These are phyloP conservation scores for Fusarium penzigii DNA, from an alignment of 2,329 filamentous ascomycete genomes.

Conservation along the genomic window DNA sequence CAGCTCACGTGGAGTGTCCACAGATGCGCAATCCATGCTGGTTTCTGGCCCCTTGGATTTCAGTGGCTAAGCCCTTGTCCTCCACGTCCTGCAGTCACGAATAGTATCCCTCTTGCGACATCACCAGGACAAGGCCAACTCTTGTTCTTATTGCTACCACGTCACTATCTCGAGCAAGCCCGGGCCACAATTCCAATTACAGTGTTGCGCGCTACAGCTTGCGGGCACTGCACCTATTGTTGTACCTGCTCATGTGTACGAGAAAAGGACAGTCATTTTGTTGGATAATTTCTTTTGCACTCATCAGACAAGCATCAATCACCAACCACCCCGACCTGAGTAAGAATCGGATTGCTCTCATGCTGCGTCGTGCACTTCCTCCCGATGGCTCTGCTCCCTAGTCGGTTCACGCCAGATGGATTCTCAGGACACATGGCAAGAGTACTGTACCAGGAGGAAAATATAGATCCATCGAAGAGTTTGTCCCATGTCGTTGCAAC, in stretches of 20 bases:
- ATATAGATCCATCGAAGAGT: background rate
- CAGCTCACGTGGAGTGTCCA: slow-evolving; percentile 33
- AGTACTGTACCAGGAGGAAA: background rate
- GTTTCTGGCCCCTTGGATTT: slow-evolving; percentile 26
- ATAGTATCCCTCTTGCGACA: slow-evolving; percentile 25
- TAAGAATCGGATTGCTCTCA: background rate
- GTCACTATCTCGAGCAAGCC: slow-evolving; percentile 5
- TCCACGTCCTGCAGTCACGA: slow-evolving; percentile 11
- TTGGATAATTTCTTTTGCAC: background rate
- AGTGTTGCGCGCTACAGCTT: background rate
- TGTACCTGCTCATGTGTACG: background rate
- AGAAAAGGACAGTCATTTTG: background rate
- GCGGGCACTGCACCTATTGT: background rate
- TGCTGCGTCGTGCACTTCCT: background rate
- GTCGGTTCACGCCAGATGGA: background rate
- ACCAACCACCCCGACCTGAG: background rate
- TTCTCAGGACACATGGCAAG: background rate
- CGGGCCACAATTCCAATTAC: background rate
- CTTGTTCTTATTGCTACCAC: slow-evolving; percentile 18
- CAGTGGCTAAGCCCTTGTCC: slow-evolving; percentile 28
- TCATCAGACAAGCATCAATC: background rate
- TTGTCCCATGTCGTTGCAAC: background rate
- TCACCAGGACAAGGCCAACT: slow-evolving; percentile 8
- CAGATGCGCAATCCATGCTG: slow-evolving; percentile 32
- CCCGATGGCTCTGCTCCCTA: background rate